Evolutionary conservation across 2,329 filamentous ascomycete species (phyloP).

Genomic region (Hypoxylon sp.): DNA sequence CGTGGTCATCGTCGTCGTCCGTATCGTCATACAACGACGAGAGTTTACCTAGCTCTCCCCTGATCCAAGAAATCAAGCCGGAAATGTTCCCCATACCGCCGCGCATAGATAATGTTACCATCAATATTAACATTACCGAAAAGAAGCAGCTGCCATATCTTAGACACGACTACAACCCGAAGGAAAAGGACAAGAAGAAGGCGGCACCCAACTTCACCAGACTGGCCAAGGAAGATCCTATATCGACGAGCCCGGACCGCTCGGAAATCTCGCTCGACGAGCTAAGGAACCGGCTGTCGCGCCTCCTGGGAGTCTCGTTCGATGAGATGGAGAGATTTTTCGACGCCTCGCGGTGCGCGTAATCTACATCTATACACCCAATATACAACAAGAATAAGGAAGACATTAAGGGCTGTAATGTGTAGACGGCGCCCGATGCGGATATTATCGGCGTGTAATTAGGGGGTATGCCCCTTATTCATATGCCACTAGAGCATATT

Average conservation of each 20-base stretch:
- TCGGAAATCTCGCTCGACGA: slow-evolving; percentile 51
- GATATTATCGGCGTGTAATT: not conserved
- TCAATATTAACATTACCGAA: not conserved
- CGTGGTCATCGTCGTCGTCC: not conserved
- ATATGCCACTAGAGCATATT: not conserved
- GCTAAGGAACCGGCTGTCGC: slow-evolving; percentile 49
- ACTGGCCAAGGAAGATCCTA: slow-evolving; percentile 10
- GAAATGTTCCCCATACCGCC: slow-evolving; percentile 38
- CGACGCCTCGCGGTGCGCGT: slow-evolving; percentile 40
- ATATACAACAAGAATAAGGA: no score
- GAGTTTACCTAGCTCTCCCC: not conserved
- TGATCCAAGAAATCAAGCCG: not conserved
- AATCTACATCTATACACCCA: no score
- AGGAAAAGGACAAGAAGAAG: slow-evolving; percentile 8
- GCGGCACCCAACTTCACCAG: slow-evolving; percentile 8
- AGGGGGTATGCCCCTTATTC: not conserved
- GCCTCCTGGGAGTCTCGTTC: slow-evolving; percentile 49
- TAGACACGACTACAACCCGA: not conserved
- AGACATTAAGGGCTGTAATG: not conserved
- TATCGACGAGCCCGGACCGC: slow-evolving; percentile 28
- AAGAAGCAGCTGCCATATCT: slow-evolving; percentile 3
- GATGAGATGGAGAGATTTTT: slow-evolving; percentile 50
- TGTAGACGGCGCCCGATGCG: not conserved
- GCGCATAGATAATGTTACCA: slow-evolving; percentile 6
- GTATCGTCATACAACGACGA: not conserved